A percentile compares a stretch with the other conserved stretches of the same genome.
Conservation (phyloP, 768 basidiomycete genomes). For the Auricularia heimuer region DNA sequence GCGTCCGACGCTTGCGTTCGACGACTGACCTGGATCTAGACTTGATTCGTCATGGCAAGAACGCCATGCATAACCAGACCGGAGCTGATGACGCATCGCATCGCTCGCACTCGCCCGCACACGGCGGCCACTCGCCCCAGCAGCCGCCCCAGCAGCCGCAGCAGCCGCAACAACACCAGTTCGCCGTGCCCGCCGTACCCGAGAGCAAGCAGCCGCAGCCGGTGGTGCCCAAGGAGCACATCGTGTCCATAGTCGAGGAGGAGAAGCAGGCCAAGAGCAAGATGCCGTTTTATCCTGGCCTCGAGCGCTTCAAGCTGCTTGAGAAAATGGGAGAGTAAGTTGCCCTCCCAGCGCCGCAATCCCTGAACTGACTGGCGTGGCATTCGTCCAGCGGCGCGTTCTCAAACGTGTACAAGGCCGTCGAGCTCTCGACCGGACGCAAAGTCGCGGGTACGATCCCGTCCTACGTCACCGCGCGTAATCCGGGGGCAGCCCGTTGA, state of each 20-base stretch:
- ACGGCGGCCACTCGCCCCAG: constrained; percentile 11
- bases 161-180: constrained; percentile 22
- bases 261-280: constrained; percentile 62
- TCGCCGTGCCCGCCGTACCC: constrained; percentile 8
- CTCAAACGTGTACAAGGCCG: constrained; percentile 94
- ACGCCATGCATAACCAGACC: constrained; percentile 25
- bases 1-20: constrained; percentile 8
- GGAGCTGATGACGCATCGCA: constrained; percentile 6
- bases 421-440: constrained; percentile 62
- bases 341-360: neutral
- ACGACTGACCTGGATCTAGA: constrained; percentile 23
- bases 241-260: constrained; percentile 54
- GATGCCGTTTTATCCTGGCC: constrained; percentile 80
- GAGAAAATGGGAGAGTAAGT: constrained; percentile 94
- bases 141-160: constrained; percentile 23
- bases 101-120: constrained; percentile 18
- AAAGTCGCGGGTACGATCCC: constrained; percentile 67
- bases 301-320: constrained; percentile 66
- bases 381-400: constrained; percentile 66
- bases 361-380: neutral
- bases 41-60: constrained; percentile 47
- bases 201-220: constrained; percentile 7
- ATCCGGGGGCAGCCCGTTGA: constrained; percentile 10
- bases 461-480: constrained; percentile 3
- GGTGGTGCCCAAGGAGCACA: constrained; percentile 10